Evolutionary conservation across 108 stramenopile genomes (phyloP).

Genomic region (Nitzschia inconspicua): DNA sequence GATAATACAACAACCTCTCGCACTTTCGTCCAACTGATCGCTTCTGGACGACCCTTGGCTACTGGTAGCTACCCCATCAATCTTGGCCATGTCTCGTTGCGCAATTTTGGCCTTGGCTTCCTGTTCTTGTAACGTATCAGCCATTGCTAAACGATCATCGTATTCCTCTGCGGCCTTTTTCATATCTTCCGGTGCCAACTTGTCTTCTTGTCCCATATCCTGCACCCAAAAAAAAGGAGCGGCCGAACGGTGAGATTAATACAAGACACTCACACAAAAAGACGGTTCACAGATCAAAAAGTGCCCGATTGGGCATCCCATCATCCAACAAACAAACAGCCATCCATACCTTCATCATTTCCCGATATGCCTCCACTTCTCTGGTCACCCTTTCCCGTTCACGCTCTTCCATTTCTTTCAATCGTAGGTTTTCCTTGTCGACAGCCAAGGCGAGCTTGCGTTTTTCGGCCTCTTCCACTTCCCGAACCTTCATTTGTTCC

Average conservation of each 20-base stretch:
- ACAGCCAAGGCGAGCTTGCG: too few species aligned
- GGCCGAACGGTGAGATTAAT: too few species aligned
- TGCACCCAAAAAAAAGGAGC: too few species aligned
- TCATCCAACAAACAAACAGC: too few species aligned
- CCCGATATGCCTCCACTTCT: slow-evolving; percentile 3
- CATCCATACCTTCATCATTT: slow-evolving; percentile 12
- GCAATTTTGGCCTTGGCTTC: background rate
- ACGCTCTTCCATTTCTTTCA: background rate
- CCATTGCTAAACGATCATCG: slow-evolving; percentile 10
- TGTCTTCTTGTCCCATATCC: slow-evolving; percentile 5
- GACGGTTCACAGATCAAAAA: too few species aligned
- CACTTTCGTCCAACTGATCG: too few species aligned
- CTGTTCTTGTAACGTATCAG: slow-evolving; percentile 3
- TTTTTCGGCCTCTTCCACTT: background rate
- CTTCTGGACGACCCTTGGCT: too few species aligned
- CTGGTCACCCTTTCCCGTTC: background rate
- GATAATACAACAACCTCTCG: too few species aligned
- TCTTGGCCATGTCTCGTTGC: background rate
- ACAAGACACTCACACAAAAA: too few species aligned
- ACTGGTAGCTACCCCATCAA: too few species aligned
- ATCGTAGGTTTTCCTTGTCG: background rate
- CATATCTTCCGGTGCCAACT: background rate
- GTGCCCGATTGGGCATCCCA: too few species aligned
- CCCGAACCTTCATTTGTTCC: slow-evolving; percentile 4
- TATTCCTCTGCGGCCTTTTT: slow-evolving; percentile 7